phyloP scores from a whole-genome alignment of 2,329 filamentous ascomycete species.

The Escovopsis sp. region DNA sequence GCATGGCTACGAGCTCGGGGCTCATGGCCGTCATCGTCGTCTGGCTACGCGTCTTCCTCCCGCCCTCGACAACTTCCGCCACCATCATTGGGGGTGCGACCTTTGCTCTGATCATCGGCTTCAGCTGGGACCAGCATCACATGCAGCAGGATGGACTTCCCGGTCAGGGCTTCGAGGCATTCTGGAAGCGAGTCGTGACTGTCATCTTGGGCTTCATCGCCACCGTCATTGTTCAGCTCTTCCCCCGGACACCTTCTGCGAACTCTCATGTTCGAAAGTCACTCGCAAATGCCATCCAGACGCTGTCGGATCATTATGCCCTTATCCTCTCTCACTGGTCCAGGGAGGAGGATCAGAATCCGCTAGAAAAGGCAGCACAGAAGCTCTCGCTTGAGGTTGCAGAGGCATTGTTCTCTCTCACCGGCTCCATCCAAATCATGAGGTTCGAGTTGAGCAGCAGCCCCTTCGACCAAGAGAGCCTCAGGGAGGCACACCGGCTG shows the following conservation, averaged over 20 bases:
- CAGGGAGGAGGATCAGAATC: conserved; percentile 12
- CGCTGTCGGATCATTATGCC: conserved; percentile 33
- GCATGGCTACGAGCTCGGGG: conserved; percentile 30
- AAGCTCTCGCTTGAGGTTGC: conserved; percentile 16
- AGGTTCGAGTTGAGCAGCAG: conserved; percentile 17
- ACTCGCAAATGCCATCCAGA: conserved; percentile 27
- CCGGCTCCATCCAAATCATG: conserved; percentile 13
- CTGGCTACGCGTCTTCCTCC: conserved; percentile 22
- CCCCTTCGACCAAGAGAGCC: conserved; percentile 17
- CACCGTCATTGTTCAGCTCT: conserved; percentile 29
- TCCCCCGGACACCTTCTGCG: conserved; percentile 31
- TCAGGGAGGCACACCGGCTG: conserved; percentile 15
- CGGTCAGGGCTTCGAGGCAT: conserved; percentile 30
- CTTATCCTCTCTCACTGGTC: conserved; percentile 31
- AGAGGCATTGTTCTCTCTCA: conserved; percentile 14
- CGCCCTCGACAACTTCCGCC: conserved; percentile 14
- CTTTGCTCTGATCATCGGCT: conserved; percentile 28
- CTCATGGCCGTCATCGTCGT: conserved; percentile 21
- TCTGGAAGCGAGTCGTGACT: conserved; percentile 30
- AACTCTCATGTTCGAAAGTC: conserved; percentile 28
- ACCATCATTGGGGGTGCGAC: conserved; percentile 22
- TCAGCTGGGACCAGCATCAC: conserved; percentile 31
- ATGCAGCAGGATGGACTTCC: conserved; percentile 29
- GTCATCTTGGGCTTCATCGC: conserved; percentile 30
- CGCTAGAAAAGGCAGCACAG: conserved; percentile 17